Conservation (phyloP, 805 yeast species). For the Yarrowia sp. region DNA sequence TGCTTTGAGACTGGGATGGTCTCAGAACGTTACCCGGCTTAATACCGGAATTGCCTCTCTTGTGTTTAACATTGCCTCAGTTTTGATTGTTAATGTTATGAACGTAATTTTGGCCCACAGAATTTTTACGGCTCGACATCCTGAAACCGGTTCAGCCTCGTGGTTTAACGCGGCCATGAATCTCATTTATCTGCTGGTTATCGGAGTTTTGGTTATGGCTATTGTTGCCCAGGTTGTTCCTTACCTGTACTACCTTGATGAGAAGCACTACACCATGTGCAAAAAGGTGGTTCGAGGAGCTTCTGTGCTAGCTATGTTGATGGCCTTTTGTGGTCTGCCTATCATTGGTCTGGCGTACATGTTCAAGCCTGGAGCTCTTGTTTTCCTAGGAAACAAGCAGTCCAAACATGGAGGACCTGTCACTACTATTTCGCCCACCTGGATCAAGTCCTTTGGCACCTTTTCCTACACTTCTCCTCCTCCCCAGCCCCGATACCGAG, state of each 20-base stretch:
- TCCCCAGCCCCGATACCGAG: conserved; percentile 36
- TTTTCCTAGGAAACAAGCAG: conserved; percentile 29
- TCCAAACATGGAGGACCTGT: conserved; percentile 32
- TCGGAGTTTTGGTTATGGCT: conserved; percentile 63
- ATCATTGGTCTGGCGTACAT: conserved; percentile 52
- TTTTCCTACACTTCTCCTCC: conserved; percentile 55
- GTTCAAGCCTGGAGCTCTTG: conserved; percentile 53
- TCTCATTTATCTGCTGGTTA: conserved; percentile 50
- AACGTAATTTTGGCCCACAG: conserved; percentile 68
- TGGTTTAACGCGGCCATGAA: conserved; percentile 52
- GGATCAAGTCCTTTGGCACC: conserved; percentile 64
- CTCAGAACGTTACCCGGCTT: conserved; percentile 46
- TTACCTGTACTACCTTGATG: conserved; percentile 52
- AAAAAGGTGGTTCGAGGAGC: conserved; percentile 54
- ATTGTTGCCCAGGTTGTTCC: conserved; percentile 62
- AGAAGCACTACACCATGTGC: conserved; percentile 48
- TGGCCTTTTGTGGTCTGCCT: conserved; percentile 51
- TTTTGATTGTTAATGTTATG: conserved; percentile 54
- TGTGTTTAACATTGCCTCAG: conserved; percentile 55
- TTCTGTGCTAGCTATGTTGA: conserved; percentile 46
- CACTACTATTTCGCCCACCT: conserved; percentile 58
- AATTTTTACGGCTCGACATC: conserved; percentile 73
- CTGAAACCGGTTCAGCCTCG: conserved; percentile 57
- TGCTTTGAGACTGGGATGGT: conserved; percentile 58
- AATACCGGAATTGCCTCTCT: conserved; percentile 54